Conservation (phyloP, 2,329 filamentous ascomycete species). For the Fusarium sulawesiense region DNA sequence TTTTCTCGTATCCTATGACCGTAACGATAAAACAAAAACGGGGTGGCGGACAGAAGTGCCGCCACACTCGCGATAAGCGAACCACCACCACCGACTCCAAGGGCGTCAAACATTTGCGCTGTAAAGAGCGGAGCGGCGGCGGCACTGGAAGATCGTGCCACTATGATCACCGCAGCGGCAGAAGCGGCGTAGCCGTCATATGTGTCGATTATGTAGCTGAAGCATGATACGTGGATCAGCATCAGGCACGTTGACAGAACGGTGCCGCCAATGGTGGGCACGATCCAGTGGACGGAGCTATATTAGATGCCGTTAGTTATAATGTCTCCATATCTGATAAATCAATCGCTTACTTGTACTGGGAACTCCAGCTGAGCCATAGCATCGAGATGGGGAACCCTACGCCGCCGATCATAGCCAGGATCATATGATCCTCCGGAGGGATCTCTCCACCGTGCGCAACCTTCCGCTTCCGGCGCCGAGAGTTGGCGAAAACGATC, state of each 20-base stretch:
- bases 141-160: not conserved
- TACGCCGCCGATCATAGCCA: not conserved
- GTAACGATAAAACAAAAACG: not conserved
- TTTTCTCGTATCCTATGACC: not conserved
- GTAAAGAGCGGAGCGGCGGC: not conserved
- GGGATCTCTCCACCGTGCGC: not conserved
- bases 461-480: not conserved
- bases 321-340: no score
- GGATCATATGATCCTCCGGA: not conserved
- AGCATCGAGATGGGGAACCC: not conserved
- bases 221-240: not conserved
- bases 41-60: not conserved
- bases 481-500: not conserved
- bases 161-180: not conserved
- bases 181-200: not conserved
- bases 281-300: not conserved
- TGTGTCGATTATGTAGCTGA: not conserved
- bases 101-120: not conserved
- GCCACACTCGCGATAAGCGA: not conserved
- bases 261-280: not conserved
- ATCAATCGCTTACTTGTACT: not conserved
- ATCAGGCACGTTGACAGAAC: not conserved
- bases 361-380: not conserved
- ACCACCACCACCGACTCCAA: not conserved
- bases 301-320: not conserved